A percentile compares a stretch with the other conserved stretches of the same genome.
These are phyloP conservation scores for Penicillium dipodomyicola DNA, from an alignment of 495 filamentous ascomycete species.

Conservation along the genomic window DNA sequence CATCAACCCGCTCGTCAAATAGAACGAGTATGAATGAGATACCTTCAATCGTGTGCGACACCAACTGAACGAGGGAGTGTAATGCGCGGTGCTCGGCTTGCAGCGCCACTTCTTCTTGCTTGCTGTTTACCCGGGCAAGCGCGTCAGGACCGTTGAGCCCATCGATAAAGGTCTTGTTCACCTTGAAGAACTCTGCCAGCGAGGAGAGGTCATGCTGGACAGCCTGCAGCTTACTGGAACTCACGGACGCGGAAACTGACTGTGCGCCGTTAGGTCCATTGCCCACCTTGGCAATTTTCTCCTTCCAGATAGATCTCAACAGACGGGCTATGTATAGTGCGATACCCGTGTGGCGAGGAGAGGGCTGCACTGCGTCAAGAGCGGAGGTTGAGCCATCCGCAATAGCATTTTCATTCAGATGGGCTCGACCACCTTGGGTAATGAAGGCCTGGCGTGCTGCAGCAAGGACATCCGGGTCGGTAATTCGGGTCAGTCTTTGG, in stretches of 20 bases:
- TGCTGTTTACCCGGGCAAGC: constrained; percentile 63
- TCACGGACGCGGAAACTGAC: constrained; percentile 50
- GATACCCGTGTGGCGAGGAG: constrained; percentile 83
- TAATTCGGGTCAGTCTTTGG: constrained; percentile 62
- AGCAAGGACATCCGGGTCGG: constrained; percentile 79
- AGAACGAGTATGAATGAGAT: constrained; percentile 92
- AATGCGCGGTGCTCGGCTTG: constrained; percentile 93
- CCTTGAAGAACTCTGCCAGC: constrained; percentile 74
- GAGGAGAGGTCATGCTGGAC: constrained; percentile 79
- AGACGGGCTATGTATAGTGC: constrained; percentile 83
- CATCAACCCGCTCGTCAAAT: constrained; percentile 86
- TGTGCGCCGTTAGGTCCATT: constrained; percentile 58
- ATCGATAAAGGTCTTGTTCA: constrained; percentile 86
- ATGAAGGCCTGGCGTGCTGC: constrained; percentile 83
- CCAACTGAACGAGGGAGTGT: constrained; percentile 75
- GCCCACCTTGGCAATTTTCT: constrained; percentile 54
- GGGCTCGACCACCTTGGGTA: constrained; percentile 81
- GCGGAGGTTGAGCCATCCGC: constrained; percentile 58
- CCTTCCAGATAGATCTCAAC: constrained; percentile 82
- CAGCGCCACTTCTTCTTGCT: constrained; percentile 83
- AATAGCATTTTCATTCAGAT: constrained; percentile 67
- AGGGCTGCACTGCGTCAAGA: constrained; percentile 80
- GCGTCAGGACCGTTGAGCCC: constrained; percentile 85
- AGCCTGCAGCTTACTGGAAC: constrained; percentile 60
- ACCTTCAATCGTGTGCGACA: constrained; percentile 86